Base-by-base conservation (phyloP, 179 eudicot genomes). In the Heliamphora pulchella region DNA sequence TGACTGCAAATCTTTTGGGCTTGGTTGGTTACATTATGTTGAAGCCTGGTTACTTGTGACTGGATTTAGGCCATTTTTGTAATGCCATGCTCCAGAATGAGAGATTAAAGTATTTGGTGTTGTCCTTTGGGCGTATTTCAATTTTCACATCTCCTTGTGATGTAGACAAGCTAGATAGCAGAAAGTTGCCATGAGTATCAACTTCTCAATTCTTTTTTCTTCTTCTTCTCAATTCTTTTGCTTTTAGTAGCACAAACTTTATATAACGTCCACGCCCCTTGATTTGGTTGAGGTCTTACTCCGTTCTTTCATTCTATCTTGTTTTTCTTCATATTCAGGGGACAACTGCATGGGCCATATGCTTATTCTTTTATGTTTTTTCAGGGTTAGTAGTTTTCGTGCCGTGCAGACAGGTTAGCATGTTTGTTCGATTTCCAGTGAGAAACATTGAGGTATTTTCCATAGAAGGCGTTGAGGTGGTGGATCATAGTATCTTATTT, bases 361-460 rank as follows among this genome's bases (percentile, higher is more conserved):
- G 9, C 10, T 51, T 7, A 51, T 51, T 9, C 55, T 51, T 51
- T 51, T 51, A 0, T 51, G 6, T 6, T 51, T 51, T 51, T 6
- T 54, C 13, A 51, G 55, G 55, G 55, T 5, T 51, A 6, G 55
- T 51, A 51, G 8, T 51, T 51, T 9, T 5, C 9, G 9, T 51
- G 55, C 55, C 6, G 55, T 51, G 55, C 55, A 51, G 55, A 9
- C 55, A 51, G 9, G 55, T 51, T 51, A 51, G 9, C 55, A 51
- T 51, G 6, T 51, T 51, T 6, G 55, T 51, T 51, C 55, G 9
- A 51, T 51, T 9, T 51, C 68, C 39, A 50, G 71, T 47, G 70
- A 31, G 63, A 80, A n/a, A 80, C 74, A 71, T 65, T 72, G 73
- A 51, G 72, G 17, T 80, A 80, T 53, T 18, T 73, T 73, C 22